Conservation (phyloP, 2,329 filamentous ascomycete genomes). For the Colletotrichum sp. region DNA sequence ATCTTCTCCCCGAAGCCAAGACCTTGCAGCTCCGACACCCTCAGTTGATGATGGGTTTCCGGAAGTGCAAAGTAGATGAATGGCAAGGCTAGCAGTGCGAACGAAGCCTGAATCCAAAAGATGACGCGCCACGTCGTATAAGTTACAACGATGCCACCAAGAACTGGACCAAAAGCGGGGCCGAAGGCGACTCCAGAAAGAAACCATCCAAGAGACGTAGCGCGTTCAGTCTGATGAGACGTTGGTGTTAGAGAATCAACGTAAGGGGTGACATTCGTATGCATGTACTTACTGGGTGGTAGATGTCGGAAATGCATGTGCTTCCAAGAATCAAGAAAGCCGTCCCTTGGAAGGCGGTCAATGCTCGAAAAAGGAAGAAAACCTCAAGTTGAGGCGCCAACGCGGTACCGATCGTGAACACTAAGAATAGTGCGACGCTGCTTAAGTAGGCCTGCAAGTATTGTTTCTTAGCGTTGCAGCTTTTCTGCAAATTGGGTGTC, state of each 20-base stretch:
- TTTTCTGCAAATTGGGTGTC: too few species aligned
- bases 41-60: conserved; percentile 73
- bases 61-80: conserved; percentile 70
- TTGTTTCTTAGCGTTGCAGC: neutral
- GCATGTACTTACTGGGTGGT: conserved; percentile 41
- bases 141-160: conserved; percentile 79
- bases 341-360: conserved; percentile 78
- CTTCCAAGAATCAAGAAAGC: conserved; percentile 76
- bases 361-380: conserved; percentile 77
- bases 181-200: conserved; percentile 74
- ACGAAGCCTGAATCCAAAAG: conserved; percentile 77
- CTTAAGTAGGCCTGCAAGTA: conserved; percentile 57
- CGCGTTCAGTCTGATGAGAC: conserved; percentile 58
- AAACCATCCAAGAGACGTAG: conserved; percentile 77
- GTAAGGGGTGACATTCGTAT: too few species aligned
- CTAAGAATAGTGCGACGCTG: conserved; percentile 68
- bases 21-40: conserved; percentile 64
- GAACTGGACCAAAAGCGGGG: conserved; percentile 72
- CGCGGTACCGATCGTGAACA: conserved; percentile 73
- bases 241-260: neutral
- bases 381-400: conserved; percentile 71
- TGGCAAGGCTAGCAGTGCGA: conserved; percentile 69
- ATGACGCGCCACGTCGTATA: conserved; percentile 76
- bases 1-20: conserved; percentile 54
- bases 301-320: conserved; percentile 56